A percentile compares a stretch with the other conserved stretches of the same genome.
These are phyloP conservation scores for Hyphopichia homilentoma DNA, from an alignment of 805 yeast species.

Conservation along the genomic window DNA sequence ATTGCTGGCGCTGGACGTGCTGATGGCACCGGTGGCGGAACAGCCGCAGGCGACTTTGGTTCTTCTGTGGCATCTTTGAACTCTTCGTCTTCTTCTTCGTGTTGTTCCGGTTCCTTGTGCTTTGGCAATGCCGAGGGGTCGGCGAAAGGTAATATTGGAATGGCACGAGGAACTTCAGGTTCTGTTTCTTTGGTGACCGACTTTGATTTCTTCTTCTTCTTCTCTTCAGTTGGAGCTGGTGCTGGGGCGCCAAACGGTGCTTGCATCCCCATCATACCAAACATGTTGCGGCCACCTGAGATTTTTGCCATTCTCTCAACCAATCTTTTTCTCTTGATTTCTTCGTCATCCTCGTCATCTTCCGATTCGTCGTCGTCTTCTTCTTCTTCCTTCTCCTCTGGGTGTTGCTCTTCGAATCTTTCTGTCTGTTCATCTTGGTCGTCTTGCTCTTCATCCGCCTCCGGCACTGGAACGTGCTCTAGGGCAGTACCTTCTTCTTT, in stretches of 20 bases:
- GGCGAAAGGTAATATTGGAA: constrained; percentile 55
- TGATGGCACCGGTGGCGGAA: background rate
- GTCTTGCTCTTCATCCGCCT: background rate
- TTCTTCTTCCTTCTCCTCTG: constrained; percentile 8
- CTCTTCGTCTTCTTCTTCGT: constrained; percentile 1
- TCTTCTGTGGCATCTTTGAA: constrained; percentile 4
- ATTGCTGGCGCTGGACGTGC: constrained; percentile 3
- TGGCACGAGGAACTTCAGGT: constrained; percentile 29
- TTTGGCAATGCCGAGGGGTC: constrained; percentile 29
- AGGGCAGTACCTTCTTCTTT: background rate
- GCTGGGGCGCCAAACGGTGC: constrained; percentile 30
- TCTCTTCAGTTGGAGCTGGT: constrained; percentile 6
- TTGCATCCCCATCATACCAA: constrained; percentile 65
- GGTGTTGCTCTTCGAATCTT: background rate
- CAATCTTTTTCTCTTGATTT: constrained; percentile 66
- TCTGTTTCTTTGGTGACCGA: background rate
- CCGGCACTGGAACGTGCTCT: background rate
- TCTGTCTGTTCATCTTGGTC: background rate
- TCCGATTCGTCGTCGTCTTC: constrained; percentile 47
- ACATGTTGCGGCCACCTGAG: constrained; percentile 80
- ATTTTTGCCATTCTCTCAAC: constrained; percentile 96
- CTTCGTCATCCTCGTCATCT: constrained; percentile 71
- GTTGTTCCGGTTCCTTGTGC: background rate
- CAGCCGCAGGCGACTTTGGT: constrained; percentile 1
- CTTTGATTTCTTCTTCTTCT: constrained; percentile 7